Evolutionary conservation across 2,329 filamentous ascomycete genomes (phyloP), one percentile per base, ranked within the genome.

Genomic region (Pyricularia grisea): DNA sequence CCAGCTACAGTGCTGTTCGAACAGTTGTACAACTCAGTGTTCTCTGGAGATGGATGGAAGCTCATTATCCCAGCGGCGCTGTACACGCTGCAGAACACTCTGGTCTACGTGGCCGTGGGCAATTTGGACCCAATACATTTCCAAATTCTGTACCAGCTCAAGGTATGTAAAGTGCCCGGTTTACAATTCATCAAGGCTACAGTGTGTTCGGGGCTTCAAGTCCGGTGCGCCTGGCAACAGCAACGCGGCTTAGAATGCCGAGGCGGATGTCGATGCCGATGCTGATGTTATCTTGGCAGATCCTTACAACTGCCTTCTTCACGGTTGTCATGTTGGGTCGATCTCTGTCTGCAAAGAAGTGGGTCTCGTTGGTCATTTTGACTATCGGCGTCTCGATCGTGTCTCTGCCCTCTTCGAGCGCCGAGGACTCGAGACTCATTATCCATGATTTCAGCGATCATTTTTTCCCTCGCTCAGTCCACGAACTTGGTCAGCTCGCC

Each of bases 101-200:
- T 98, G 68, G 93, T 97, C 78, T 99, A 97, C 76, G 87, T 96
- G 68, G 94, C 93, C 1, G 88, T 97, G 12, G 93, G 92, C 71
- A 97, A 98, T 73, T 79, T 98, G 74, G 93, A 97, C 75, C 92
- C 94, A 0, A 93, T 95, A 4, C 93, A 94, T 68, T 98, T 97
- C 76, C 94, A 97, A 78, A 90, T 97, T 70, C 88, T 95, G 30
- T 97, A 95, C 77, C 94, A 99, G 79, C 83, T 98, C 70, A 97
- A 97, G 83, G 86, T 87, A 74, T n/a, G 78, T 70, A 27, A 17
- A 64, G 67, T 25, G 14, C 11, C 17, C 23, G 23, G 5, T 25
- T 66, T 20, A 7, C 36, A 28, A 27, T 28, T 25, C 42, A 3
- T 11, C 2, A 30, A 50, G 25, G 36, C 5, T 27, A 12, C 10